Conservation (phyloP, 139 green algal genomes). For the Dunaliella primolecta region DNA sequence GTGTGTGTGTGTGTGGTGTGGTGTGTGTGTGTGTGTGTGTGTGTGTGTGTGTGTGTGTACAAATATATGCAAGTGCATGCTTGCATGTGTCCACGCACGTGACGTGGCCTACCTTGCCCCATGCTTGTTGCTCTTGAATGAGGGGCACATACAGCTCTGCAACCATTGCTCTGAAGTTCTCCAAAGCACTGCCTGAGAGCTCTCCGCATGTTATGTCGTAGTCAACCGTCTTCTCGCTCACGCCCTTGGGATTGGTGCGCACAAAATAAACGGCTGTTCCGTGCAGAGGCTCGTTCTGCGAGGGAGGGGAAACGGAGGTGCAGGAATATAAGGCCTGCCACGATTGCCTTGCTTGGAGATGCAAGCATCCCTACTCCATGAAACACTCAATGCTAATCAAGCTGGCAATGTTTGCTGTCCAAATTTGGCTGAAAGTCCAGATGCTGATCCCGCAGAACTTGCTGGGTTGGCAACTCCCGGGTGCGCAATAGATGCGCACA, state of each 20-base stretch:
- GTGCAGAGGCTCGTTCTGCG: constrained; percentile 52
- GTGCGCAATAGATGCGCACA: not conserved
- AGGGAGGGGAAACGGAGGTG: not conserved
- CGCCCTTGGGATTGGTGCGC: constrained; percentile 60
- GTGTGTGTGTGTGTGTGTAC: not conserved
- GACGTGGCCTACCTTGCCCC: not conserved
- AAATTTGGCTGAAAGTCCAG: too few species aligned
- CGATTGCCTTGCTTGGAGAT: not conserved
- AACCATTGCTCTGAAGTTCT: constrained; percentile 68
- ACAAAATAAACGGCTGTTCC: constrained; percentile 72
- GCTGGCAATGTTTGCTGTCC: constrained; percentile 3
- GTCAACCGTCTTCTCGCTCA: constrained; percentile 66
- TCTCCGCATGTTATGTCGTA: constrained; percentile 49
- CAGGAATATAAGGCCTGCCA: too few species aligned
- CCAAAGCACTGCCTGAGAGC: constrained; percentile 52
- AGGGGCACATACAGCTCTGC: constrained; percentile 79
- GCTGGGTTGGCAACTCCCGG: too few species aligned
- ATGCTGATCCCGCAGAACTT: too few species aligned
- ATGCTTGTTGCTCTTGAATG: constrained; percentile 57
- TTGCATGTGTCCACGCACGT: not conserved
- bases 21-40: constrained; percentile 26
- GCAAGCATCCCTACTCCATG: constrained; percentile 13
- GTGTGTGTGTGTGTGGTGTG: constrained; percentile 53
- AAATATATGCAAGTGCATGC: not conserved
- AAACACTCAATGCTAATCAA: not conserved